phyloP scores from a whole-genome alignment of 192 early-diverging fungal genomes.

The Umbelopsis ramanniana region DNA sequence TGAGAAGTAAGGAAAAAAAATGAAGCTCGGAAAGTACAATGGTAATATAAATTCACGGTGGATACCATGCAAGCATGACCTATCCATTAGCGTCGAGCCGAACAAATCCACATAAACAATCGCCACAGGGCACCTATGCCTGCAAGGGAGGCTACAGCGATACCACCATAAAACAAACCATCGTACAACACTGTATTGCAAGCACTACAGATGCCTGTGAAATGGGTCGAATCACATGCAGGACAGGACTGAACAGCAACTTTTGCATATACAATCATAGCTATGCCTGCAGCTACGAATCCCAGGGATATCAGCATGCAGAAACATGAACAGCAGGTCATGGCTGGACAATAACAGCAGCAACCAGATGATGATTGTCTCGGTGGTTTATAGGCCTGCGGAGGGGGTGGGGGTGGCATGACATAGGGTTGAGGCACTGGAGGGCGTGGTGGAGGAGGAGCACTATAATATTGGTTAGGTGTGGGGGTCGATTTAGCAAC shows the following conservation, averaged over 20 bases:
- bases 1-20: too few relatives aligned
- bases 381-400: conserved; percentile 4
- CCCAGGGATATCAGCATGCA: conserved; percentile 33
- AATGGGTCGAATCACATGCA: conserved; percentile 17
- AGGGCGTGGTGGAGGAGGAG: neutral
- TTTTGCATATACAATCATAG: conserved; percentile 33
- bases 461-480: neutral
- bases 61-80: neutral
- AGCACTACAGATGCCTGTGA: neutral
- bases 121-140: conserved; percentile 33
- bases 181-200: conserved; percentile 35
- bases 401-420: neutral
- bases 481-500: neutral
- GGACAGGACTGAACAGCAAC: conserved; percentile 31
- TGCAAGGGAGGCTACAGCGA: conserved; percentile 36
- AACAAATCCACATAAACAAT: conserved; percentile 33
- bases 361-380: neutral
- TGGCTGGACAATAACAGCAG: conserved; percentile 32
- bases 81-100: neutral
- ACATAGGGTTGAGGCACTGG: neutral
- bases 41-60: too few relatives aligned
- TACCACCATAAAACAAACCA: conserved; percentile 40
- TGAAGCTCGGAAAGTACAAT: too few relatives aligned
- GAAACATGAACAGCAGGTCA: conserved; percentile 42
- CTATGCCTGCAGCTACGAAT: conserved; percentile 39